Percentiles rank a stretch among this genome's conserved stretches.
Conservation (phyloP, 768 basidiomycete genomes). For the Peribolospora baueri region DNA sequence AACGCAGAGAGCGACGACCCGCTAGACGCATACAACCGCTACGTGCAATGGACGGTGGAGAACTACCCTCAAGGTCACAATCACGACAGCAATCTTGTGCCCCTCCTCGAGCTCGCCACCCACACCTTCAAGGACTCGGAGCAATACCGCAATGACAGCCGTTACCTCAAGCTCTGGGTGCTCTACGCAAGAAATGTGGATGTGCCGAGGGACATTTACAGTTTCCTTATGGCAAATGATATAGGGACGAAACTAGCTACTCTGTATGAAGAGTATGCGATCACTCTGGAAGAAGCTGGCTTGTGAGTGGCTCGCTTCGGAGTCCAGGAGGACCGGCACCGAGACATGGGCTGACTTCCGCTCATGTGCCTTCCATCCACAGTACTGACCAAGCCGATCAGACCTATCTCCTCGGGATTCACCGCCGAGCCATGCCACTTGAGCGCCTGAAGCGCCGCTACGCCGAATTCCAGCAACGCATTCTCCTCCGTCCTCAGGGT, state of each 20-base stretch:
- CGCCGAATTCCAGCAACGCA: constrained; percentile 41
- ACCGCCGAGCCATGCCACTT: constrained; percentile 51
- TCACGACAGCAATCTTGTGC: constrained; percentile 44
- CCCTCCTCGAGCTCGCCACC: constrained; percentile 63
- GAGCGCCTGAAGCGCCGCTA: constrained; percentile 63
- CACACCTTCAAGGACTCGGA: constrained; percentile 54
- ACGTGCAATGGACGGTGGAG: constrained; percentile 70
- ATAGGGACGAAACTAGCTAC: constrained; percentile 56
- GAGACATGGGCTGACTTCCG: background rate
- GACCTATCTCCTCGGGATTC: constrained; percentile 58
- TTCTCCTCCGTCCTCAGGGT: constrained; percentile 22
- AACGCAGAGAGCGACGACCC: constrained; percentile 36
- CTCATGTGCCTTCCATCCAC: background rate
- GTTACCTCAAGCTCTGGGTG: constrained; percentile 81
- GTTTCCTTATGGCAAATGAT: constrained; percentile 70
- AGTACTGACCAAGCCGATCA: constrained; percentile 57
- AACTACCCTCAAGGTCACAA: constrained; percentile 55
- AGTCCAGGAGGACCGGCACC: background rate
- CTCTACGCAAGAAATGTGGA: constrained; percentile 62
- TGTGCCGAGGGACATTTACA: constrained; percentile 47
- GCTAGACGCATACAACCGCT: constrained; percentile 57
- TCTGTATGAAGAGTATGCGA: constrained; percentile 79
- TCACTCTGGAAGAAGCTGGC: constrained; percentile 45
- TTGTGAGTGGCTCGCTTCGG: constrained; percentile 31
- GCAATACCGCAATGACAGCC: constrained; percentile 53